Evolutionary conservation across 495 filamentous ascomycete genomes (phyloP).

Genomic region (Hypoxylon fragiforme): DNA sequence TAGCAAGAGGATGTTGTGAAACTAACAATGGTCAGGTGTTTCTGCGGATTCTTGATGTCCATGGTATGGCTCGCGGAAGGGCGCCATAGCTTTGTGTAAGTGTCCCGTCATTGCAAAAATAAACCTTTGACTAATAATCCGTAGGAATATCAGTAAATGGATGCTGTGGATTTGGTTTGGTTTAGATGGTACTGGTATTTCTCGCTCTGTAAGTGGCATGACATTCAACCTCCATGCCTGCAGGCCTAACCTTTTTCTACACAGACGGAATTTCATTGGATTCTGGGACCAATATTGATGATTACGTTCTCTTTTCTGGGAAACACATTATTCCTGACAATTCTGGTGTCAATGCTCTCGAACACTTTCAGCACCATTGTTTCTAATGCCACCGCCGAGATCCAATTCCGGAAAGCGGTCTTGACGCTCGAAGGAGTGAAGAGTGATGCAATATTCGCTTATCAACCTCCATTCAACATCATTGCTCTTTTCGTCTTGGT

Average conservation of each 20-base stretch:
- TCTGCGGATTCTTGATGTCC: conserved; percentile 71
- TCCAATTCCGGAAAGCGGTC: conserved; percentile 71
- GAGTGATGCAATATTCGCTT: conserved; percentile 71
- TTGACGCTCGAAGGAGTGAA: conserved; percentile 79
- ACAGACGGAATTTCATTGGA: conserved; percentile 62
- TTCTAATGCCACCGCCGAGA: conserved; percentile 66
- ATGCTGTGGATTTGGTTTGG: conserved; percentile 85
- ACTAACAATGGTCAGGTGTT: conserved; percentile 49
- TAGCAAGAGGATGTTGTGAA: neutral
- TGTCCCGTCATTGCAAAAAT: neutral
- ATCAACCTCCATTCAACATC: conserved; percentile 74
- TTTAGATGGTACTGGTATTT: conserved; percentile 71
- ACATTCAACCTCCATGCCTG: neutral
- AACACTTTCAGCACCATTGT: conserved; percentile 71
- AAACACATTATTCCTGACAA: conserved; percentile 76
- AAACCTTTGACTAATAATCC: conserved; percentile 18
- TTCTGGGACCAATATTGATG: conserved; percentile 71
- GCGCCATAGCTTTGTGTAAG: conserved; percentile 48
- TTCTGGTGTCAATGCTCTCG: conserved; percentile 73
- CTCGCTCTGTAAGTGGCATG: conserved; percentile 53
- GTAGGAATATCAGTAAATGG: conserved; percentile 70
- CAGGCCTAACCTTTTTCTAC: neutral
- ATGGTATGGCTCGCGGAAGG: conserved; percentile 65
- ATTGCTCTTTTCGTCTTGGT: conserved; percentile 64
- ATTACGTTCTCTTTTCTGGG: conserved; percentile 72